Evolutionary conservation across 2,329 filamentous ascomycete genomes (phyloP).

Genomic region (Venturiaceae sp.): DNA sequence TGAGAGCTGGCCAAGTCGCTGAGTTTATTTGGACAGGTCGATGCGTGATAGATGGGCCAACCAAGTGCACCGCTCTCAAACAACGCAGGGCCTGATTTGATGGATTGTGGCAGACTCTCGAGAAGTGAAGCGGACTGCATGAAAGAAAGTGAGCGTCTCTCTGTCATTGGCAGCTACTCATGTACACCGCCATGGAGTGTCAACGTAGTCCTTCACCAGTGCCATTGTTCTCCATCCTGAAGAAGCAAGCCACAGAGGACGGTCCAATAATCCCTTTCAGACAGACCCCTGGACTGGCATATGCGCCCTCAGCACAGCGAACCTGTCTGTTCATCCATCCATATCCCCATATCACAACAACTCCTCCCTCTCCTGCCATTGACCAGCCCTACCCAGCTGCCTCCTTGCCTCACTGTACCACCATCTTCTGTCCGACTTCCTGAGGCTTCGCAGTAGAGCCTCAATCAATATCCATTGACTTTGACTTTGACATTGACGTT

Average conservation of each 20-base stretch:
- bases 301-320: too few relatives aligned
- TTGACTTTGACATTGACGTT: too few relatives aligned
- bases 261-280: too few relatives aligned
- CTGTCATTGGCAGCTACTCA: neutral
- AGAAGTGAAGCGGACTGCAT: neutral
- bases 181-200: neutral
- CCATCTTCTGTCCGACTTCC: neutral
- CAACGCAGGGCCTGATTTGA: neutral
- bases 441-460: neutral
- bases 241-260: too few relatives aligned
- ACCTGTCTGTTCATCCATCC: too few relatives aligned
- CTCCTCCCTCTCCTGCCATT: neutral
- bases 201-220: neutral
- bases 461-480: too few relatives aligned
- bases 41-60: too few relatives aligned
- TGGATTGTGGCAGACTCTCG: neutral
- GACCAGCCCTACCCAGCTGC: neutral
- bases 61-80: neutral
- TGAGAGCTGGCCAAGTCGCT: neutral
- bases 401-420: neutral
- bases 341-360: neutral
- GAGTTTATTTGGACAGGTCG: neutral
- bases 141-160: neutral
- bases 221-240: too few relatives aligned
- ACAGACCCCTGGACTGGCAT: too few relatives aligned